Conservation (phyloP, 2,329 filamentous ascomycete genomes). For the Cladosporium oxysporum region DNA sequence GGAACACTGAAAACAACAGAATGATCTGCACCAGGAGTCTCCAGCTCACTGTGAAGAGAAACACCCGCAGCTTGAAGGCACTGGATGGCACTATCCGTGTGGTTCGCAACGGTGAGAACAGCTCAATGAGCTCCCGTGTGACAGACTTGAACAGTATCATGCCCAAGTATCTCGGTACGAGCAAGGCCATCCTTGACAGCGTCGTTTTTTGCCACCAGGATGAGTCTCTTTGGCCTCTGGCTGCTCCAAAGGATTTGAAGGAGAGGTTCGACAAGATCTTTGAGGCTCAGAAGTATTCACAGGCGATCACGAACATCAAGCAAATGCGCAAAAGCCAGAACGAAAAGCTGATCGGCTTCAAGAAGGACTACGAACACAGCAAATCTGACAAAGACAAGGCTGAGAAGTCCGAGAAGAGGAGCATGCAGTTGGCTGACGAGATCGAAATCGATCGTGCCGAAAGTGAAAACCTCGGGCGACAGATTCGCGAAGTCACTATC, state of each 20-base stretch:
- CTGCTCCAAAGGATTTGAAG: slow-evolving; percentile 80
- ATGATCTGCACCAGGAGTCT: slow-evolving; percentile 83
- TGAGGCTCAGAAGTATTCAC: slow-evolving; percentile 94
- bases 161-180: slow-evolving; percentile 84
- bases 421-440: slow-evolving; percentile 63
- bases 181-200: slow-evolving; percentile 82
- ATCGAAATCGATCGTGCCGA: slow-evolving; percentile 64
- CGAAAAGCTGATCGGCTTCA: slow-evolving; percentile 70
- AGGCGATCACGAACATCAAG: slow-evolving; percentile 95
- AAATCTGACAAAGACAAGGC: slow-evolving; percentile 85
- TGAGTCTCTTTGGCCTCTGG: slow-evolving; percentile 95
- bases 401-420: slow-evolving; percentile 55
- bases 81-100: slow-evolving; percentile 78
- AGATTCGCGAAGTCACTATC: slow-evolving; percentile 61
- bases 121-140: slow-evolving; percentile 74
- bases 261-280: slow-evolving; percentile 98
- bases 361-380: slow-evolving; percentile 73
- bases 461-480: slow-evolving; percentile 57
- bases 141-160: slow-evolving; percentile 82
- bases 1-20: slow-evolving; percentile 71
- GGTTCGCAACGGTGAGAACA: slow-evolving; percentile 76
- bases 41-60: slow-evolving; percentile 85
- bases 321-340: slow-evolving; percentile 79
- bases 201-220: slow-evolving; percentile 99
- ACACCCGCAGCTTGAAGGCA: slow-evolving; percentile 73